Evolutionary conservation across 2,329 filamentous ascomycete genomes (phyloP), one percentile per base, ranked within the genome.

Genomic region (Fusarium odoratissimum): DNA sequence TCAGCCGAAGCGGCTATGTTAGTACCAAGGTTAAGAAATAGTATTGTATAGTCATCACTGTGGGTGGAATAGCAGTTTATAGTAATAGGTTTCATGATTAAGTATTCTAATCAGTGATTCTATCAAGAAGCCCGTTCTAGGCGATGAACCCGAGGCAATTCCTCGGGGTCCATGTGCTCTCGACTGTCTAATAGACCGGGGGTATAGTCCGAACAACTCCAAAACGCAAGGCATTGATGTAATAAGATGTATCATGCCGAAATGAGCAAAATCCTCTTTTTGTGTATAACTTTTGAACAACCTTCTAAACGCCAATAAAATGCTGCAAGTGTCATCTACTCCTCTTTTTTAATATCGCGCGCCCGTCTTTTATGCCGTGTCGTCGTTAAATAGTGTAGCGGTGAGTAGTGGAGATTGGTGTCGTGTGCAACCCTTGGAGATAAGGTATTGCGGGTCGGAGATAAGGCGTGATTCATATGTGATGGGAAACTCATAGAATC

Each of bases 131-230:
- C 76, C 76, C 76, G 75, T 74, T 78, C 76, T 77, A 75, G 69
- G 72, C 75, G 51, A 69, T 64, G 69, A 67, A 66, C 69, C 69
- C 60, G 71, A 73, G 71, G 65, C 66, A 42, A 48, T 38, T 66
- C 65, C 69, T 74, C 76, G 64, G 42, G 59, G 45, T 58, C 58
- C 76, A 67, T 54, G 46, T 69, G 64, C 74, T 75, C 64, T 76
- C 64, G 60, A 77, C 67, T 78, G 73, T 78, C 76, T 78, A 78
- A 75, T 77, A 78, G 76, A 76, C 76, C 76, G 75, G 76, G 74
- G 76, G 76, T 77, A 77, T 77, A 77, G 73, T 74, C 75, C 72
- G 64, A 77, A 71, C 44, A 76, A 77, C 76, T 77, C 76, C 76
- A 70, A 73, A 75, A 60, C 69, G 44, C 57, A 69, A 41, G 64